phyloP scores from a whole-genome alignment of 148 eudicot species.

The Camellia japonica region DNA sequence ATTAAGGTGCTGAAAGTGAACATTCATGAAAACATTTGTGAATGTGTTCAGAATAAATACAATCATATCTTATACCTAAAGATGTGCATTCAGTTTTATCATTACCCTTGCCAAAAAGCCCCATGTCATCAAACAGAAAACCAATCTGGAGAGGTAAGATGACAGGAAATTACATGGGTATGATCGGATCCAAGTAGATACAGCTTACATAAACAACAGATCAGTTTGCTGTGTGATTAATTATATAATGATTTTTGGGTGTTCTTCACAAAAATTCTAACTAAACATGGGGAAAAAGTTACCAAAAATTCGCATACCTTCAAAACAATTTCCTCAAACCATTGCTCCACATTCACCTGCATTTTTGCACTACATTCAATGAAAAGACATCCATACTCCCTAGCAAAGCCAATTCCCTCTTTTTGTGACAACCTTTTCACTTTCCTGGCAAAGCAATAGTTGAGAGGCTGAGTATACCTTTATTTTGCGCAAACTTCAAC shows the following conservation, averaged over 20 bases:
- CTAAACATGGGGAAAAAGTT: not conserved
- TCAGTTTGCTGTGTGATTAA: not conserved
- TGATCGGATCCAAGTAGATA: not conserved
- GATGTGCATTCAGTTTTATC: not conserved
- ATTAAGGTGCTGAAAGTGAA: not conserved
- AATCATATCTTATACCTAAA: not conserved
- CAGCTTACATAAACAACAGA: not conserved
- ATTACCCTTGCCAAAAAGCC: not conserved
- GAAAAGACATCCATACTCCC: conserved; percentile 66
- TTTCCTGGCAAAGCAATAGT: conserved; percentile 42
- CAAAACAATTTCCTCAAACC: conserved; percentile 66
- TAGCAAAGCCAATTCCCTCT: conserved; percentile 66
- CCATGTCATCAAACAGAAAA: too few relatives aligned
- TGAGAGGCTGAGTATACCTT: not conserved
- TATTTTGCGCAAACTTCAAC: not conserved
- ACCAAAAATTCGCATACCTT: conserved; percentile 35
- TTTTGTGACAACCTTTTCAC: conserved; percentile 62
- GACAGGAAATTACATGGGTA: not conserved
- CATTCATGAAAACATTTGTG: not conserved
- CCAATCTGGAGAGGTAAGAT: too few relatives aligned
- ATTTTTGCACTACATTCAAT: conserved; percentile 70
- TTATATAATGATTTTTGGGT: not conserved
- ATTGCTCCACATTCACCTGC: conserved; percentile 62
- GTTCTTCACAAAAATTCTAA: not conserved
- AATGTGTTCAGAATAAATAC: not conserved